A percentile compares a stretch with the other conserved stretches of the same genome.
These are phyloP conservation scores for Lichtheimia ornata DNA, from an alignment of 371 early-diverging fungal species.

Conservation along the genomic window DNA sequence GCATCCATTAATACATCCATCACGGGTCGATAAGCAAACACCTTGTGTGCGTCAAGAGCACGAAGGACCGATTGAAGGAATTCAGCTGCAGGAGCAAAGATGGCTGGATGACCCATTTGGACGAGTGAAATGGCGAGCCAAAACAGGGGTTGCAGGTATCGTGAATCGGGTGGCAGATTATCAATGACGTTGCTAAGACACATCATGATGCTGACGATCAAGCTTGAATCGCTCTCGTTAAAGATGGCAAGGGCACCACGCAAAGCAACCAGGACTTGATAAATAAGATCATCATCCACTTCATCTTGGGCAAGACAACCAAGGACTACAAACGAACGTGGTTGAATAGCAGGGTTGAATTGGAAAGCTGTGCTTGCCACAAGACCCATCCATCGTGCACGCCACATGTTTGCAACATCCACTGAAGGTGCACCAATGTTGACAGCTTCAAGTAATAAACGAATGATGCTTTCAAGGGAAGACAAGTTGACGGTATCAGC, in stretches of 20 bases:
- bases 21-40: conserved; percentile 66
- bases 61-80: conserved; percentile 72
- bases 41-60: conserved; percentile 68
- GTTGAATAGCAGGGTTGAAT: conserved; percentile 90
- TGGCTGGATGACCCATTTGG: conserved; percentile 79
- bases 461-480: conserved; percentile 79
- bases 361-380: conserved; percentile 90
- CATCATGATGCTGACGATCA: conserved; percentile 83
- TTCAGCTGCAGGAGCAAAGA: conserved; percentile 71
- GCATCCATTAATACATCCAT: conserved; percentile 67
- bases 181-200: conserved; percentile 84
- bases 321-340: conserved; percentile 89
- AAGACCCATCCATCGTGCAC: conserved; percentile 89
- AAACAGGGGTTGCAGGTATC: conserved; percentile 79
- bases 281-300: conserved; percentile 83
- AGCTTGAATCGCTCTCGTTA: conserved; percentile 72
- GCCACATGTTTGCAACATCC: conserved; percentile 47
- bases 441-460: conserved; percentile 77
- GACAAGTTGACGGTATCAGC: conserved; percentile 68
- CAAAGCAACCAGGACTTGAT: conserved; percentile 85
- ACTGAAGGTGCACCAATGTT: conserved; percentile 64
- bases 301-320: conserved; percentile 87
- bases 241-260: conserved; percentile 82
- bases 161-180: conserved; percentile 72
- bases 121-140: conserved; percentile 87